Percentiles rank a stretch among this genome's conserved stretches.
Conservation (phyloP, 345 rosid species). For the Syzygium aromaticum region DNA sequence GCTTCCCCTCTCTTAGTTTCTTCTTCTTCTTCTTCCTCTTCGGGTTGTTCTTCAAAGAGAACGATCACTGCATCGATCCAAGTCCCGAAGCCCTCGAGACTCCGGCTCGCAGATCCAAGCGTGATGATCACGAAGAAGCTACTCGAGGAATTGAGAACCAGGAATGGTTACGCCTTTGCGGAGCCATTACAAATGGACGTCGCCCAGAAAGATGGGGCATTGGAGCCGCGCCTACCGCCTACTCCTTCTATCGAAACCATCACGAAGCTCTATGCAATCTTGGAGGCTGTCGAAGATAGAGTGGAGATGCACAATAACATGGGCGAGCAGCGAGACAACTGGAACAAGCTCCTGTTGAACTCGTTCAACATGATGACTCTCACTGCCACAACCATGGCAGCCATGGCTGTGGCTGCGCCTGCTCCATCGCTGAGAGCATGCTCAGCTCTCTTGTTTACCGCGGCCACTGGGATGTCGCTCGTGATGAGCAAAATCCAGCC, state of each 20-base stretch:
- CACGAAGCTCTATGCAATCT: conserved; percentile 27
- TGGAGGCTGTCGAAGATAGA: conserved; percentile 51
- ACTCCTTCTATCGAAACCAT: not conserved
- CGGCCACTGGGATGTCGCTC: conserved; percentile 4
- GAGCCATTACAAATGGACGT: not conserved
- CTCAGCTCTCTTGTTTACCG: not conserved
- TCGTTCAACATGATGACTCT: conserved; percentile 61
- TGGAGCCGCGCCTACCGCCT: not conserved
- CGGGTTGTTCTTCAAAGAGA: not conserved
- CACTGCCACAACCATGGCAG: conserved; percentile 21
- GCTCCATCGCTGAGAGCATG: not conserved
- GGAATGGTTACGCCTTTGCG: not conserved
- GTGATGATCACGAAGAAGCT: not conserved
- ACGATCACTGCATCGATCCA: not conserved
- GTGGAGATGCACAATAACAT: conserved; percentile 59
- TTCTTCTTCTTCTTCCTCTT: not conserved
- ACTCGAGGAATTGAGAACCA: not conserved
- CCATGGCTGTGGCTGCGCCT: not conserved
- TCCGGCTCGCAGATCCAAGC: not conserved
- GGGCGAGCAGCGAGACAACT: conserved; percentile 46
- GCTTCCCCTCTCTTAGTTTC: not conserved
- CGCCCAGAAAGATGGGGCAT: not conserved
- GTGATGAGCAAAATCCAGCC: conserved; percentile 12
- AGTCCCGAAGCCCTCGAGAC: not conserved
- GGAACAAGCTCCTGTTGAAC: conserved; percentile 52